Evolutionary conservation across 805 yeast species (phyloP).

Genomic region (Cyberlindnera petersonii): DNA sequence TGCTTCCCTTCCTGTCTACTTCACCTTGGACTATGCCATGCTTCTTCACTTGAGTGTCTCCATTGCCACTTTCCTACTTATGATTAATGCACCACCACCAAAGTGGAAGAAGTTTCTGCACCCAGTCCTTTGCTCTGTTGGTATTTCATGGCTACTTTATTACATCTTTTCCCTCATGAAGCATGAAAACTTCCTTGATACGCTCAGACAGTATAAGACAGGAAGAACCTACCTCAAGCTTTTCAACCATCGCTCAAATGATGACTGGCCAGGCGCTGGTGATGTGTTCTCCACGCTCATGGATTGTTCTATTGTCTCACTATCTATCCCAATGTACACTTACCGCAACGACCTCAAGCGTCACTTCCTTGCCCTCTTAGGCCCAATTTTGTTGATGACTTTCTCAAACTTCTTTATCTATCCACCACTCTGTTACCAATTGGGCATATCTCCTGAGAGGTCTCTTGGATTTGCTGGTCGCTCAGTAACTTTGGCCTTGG

Average conservation of each 20-base stretch:
- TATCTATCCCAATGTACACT: slow-evolving; percentile 74
- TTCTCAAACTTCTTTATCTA: slow-evolving; percentile 60
- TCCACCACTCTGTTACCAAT: slow-evolving; percentile 61
- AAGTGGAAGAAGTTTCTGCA: slow-evolving; percentile 52
- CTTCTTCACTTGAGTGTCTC: slow-evolving; percentile 62
- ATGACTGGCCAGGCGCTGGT: slow-evolving; percentile 73
- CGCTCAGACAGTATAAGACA: slow-evolving; percentile 56
- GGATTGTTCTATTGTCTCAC: slow-evolving; percentile 74
- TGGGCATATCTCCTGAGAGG: slow-evolving; percentile 58
- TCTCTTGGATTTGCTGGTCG: slow-evolving; percentile 77
- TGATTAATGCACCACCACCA: slow-evolving; percentile 42
- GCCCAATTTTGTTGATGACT: slow-evolving; percentile 55
- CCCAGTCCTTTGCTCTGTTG: slow-evolving; percentile 68
- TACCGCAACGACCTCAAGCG: slow-evolving; percentile 59
- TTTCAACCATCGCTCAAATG: slow-evolving; percentile 36
- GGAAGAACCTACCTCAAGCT: slow-evolving; percentile 62
- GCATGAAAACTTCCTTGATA: slow-evolving; percentile 44
- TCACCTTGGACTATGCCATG: slow-evolving; percentile 50
- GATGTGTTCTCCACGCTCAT: slow-evolving; percentile 65
- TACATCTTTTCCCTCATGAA: slow-evolving; percentile 57
- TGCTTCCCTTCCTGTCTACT: slow-evolving; percentile 59
- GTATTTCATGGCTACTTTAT: slow-evolving; percentile 56
- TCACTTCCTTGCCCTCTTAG: slow-evolving; percentile 55
- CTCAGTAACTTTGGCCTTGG: slow-evolving; percentile 74
- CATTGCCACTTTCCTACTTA: slow-evolving; percentile 50